phyloP scores from a whole-genome alignment of 1,284 basidiomycete species.

The Xanthoconium separans region DNA sequence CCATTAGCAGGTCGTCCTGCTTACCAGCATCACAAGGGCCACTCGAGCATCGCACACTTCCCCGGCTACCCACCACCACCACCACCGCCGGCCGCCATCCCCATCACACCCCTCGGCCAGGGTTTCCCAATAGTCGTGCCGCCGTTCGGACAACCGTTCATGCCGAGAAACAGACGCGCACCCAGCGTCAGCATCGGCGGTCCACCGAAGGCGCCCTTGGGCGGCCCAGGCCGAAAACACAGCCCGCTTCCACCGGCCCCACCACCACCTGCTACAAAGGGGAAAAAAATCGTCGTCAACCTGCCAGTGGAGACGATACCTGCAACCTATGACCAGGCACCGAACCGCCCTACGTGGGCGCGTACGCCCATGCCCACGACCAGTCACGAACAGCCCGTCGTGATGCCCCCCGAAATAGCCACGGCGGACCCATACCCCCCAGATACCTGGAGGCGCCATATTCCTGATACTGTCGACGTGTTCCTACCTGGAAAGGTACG shows the following conservation, averaged over 20 bases:
- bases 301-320: constrained; percentile 65
- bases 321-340: constrained; percentile 40
- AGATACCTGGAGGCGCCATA: constrained; percentile 51
- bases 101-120: constrained; percentile 60
- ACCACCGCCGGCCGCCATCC: constrained; percentile 53
- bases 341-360: constrained; percentile 59
- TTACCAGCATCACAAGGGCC: constrained; percentile 47
- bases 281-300: constrained; percentile 68
- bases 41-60: constrained; percentile 57
- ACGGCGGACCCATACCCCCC: constrained; percentile 61
- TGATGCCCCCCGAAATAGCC: constrained; percentile 46
- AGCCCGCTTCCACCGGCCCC: constrained; percentile 52
- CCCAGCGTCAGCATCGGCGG: constrained; percentile 70
- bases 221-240: constrained; percentile 72
- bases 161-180: constrained; percentile 56
- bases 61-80: constrained; percentile 58
- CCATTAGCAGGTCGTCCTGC: constrained; percentile 52
- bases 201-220: constrained; percentile 77
- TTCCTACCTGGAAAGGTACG: constrained; percentile 78
- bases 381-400: constrained; percentile 37
- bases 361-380: constrained; percentile 52
- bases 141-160: constrained; percentile 48
- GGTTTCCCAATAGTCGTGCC: constrained; percentile 57
- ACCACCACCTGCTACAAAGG: constrained; percentile 41
- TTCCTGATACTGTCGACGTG: constrained; percentile 71